Base-by-base conservation (phyloP, 179 eudicot species). In the Amaranthus tricolor region DNA sequence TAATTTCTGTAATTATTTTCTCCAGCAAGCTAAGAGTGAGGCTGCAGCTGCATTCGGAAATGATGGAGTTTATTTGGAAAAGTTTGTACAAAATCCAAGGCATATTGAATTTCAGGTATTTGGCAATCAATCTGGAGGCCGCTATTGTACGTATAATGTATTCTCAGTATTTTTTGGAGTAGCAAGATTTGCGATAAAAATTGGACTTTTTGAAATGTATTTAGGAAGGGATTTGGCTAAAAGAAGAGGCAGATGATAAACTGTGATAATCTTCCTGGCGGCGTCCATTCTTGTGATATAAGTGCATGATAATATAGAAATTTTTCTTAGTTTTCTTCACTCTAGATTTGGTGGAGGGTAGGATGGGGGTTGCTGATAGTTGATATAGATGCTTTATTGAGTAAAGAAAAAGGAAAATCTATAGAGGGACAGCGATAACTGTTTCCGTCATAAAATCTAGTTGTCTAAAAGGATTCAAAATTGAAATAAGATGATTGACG, bases 31-130 rank as follows among this genome's bases (percentile, higher is more conserved):
- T 60, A 88, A 95, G 82, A 89, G 89, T 83, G 99, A 95, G 85
- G 99, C 99, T 79, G 99, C 97, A 53, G 99, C 99, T 79, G 99
- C 99, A 66, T 95, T 95, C 81, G 96, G 95, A 66, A 95, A 95
- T 85, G 99, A 95, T 80, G 99, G 99, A 79, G 89, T 88, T 74
- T 95, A 93, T 83, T 82, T 95, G 85, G 99, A 95, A 87, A 95
- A 95, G 81, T 90, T 72, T 75, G 80, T 93, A 69, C 89, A 86
- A 80, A 95, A 95, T 85, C 99, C 99, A 67, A 89, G 99, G 79
- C 99, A 95, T 74, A 95, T 95, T 83, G 99, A 95, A 76, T 95
- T 95, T 80, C 99, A 95, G 99, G 99, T 95, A 90, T 77, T 31
- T 47, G 64, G 60, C 60, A 8, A 58, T 15, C 55, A 15, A 5